These are phyloP conservation scores for Aspergillus sp. DNA, from an alignment of 2,329 filamentous ascomycete species.

Conservation along the genomic window DNA sequence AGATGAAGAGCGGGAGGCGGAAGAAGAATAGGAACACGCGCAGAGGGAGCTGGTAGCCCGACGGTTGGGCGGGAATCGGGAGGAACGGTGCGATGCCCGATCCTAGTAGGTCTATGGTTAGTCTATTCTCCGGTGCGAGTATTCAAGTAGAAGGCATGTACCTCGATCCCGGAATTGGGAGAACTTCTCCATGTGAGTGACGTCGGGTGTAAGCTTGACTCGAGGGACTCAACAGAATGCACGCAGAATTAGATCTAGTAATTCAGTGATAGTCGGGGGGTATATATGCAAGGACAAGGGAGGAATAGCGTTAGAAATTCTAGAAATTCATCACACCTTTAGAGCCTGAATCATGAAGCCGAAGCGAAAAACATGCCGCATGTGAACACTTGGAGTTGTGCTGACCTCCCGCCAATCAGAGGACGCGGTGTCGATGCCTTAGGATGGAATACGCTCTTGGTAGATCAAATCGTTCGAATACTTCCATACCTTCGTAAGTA, in stretches of 20 bases:
- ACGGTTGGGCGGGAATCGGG: conserved; percentile 62
- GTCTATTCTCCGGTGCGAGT: too few relatives aligned
- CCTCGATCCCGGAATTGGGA: conserved; percentile 88
- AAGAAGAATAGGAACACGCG: conserved; percentile 69
- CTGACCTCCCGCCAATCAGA: not conserved
- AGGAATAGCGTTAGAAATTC: too few relatives aligned
- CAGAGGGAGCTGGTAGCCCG: conserved; percentile 56
- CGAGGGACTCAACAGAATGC: too few relatives aligned
- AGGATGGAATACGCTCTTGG: conserved; percentile 1
- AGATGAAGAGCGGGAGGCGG: conserved; percentile 70
- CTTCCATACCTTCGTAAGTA: too few relatives aligned
- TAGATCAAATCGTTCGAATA: too few relatives aligned
- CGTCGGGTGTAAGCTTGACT: not conserved
- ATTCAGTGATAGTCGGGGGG: too few relatives aligned
- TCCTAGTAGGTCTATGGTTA: conserved; percentile 46
- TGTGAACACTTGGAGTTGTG: not conserved
- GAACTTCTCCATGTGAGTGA: conserved; percentile 74
- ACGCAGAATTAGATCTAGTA: too few relatives aligned
- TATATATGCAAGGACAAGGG: too few relatives aligned
- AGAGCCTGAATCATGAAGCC: too few relatives aligned
- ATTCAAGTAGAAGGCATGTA: conserved; percentile 27
- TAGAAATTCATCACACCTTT: too few relatives aligned
- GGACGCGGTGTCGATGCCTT: not conserved
- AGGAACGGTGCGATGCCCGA: conserved; percentile 96
- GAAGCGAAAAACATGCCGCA: not conserved